These are phyloP conservation scores for Colletotrichum agaves DNA, from an alignment of 2,329 filamentous ascomycete genomes.

Conservation along the genomic window DNA sequence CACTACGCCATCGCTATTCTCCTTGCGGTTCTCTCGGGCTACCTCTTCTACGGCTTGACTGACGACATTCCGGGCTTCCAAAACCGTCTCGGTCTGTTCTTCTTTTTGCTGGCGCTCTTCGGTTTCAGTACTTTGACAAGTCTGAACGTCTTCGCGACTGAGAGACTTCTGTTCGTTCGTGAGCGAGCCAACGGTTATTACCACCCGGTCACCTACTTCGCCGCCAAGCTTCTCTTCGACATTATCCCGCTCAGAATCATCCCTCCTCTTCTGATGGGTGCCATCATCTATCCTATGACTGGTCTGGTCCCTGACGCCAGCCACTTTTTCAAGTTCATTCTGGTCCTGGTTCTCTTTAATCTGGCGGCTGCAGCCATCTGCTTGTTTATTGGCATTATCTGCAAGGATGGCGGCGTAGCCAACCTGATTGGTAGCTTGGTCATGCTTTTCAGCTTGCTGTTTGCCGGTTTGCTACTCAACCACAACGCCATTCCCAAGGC, in stretches of 20 bases:
- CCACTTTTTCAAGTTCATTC: slow-evolving; percentile 91
- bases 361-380: slow-evolving; percentile 93
- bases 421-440: slow-evolving; percentile 94
- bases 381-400: slow-evolving; percentile 95
- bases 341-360: slow-evolving; percentile 95
- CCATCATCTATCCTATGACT: slow-evolving; percentile 98
- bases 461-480: slow-evolving; percentile 93
- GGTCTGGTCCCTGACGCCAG: slow-evolving; percentile 83
- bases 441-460: slow-evolving; percentile 96
- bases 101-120: slow-evolving; percentile 95
- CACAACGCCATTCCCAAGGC: slow-evolving; percentile 90
- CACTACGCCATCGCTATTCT: slow-evolving; percentile 98
- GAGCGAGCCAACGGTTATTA: slow-evolving; percentile 98
- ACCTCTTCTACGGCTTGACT: slow-evolving; percentile 94
- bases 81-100: slow-evolving; percentile 95
- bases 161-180: slow-evolving; percentile 89
- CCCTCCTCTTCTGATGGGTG: slow-evolving; percentile 92
- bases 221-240: slow-evolving; percentile 97
- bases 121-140: slow-evolving; percentile 97
- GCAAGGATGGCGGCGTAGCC: slow-evolving; percentile 89
- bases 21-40: slow-evolving; percentile 92
- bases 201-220: slow-evolving; percentile 91
- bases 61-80: slow-evolving; percentile 98
- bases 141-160: slow-evolving; percentile 90
- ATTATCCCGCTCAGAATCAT: slow-evolving; percentile 94